These are phyloP conservation scores for Phytopythium sindhum DNA, from an alignment of 352 stramenopile species.

Conservation along the genomic window DNA sequence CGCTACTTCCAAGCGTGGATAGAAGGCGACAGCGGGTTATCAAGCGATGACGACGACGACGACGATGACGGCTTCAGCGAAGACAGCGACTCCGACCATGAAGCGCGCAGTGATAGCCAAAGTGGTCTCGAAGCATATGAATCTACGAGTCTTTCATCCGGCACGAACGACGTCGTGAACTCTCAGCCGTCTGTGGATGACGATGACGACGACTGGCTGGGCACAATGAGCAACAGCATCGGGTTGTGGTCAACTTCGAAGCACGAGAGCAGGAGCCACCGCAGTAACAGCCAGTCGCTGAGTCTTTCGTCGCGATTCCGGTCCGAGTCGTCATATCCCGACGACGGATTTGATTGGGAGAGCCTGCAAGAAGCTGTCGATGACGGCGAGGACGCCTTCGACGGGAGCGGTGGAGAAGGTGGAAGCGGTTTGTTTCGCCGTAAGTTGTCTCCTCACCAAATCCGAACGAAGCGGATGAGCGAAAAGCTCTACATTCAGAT, in stretches of 20 bases:
- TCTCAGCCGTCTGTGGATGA: slow-evolving; percentile 45
- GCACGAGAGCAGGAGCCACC: slow-evolving; percentile 43
- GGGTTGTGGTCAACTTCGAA: slow-evolving; percentile 69
- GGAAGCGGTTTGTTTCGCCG: slow-evolving; percentile 14
- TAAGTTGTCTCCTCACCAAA: slow-evolving; percentile 17
- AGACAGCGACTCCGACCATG: slow-evolving; percentile 27
- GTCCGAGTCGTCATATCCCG: slow-evolving; percentile 32
- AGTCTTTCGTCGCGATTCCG: slow-evolving; percentile 31
- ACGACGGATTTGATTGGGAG: slow-evolving; percentile 77
- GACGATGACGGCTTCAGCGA: slow-evolving; percentile 39
- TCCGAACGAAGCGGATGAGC: slow-evolving; percentile 37
- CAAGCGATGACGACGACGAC: slow-evolving; percentile 45
- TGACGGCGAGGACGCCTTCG: slow-evolving; percentile 31
- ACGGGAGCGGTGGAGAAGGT: slow-evolving; percentile 25
- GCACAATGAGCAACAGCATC: slow-evolving; percentile 58
- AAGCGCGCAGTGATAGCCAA: slow-evolving; percentile 5
- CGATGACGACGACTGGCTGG: slow-evolving; percentile 80
- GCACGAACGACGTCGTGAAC: slow-evolving; percentile 26
- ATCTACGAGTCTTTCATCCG: slow-evolving; percentile 36
- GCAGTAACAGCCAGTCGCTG: slow-evolving; percentile 36
- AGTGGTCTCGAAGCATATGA: slow-evolving; percentile 29
- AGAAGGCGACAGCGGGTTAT: slow-evolving; percentile 61
- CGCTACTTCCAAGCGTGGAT: slow-evolving; percentile 92
- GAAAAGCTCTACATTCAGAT: slow-evolving; percentile 94
- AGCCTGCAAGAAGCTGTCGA: slow-evolving; percentile 49